Percentiles rank a stretch among this genome's conserved stretches.
Evolutionary conservation across 768 basidiomycete species (phyloP).

Genomic region (Kwoniella sp.): DNA sequence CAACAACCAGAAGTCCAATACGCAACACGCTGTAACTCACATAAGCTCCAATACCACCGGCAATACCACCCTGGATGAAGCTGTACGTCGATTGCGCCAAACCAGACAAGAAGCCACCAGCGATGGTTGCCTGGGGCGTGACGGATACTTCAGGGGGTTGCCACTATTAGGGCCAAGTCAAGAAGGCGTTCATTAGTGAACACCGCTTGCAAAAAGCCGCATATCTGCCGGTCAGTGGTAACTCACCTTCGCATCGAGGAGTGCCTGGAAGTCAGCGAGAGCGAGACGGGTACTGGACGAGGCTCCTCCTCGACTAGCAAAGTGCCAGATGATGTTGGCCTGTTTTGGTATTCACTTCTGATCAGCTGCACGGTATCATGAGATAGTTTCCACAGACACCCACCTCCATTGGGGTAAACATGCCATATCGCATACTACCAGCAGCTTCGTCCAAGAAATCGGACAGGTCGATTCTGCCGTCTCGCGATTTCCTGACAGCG

Average conservation of each 20-base stretch:
- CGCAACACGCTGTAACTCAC: constrained; percentile 57
- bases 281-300: constrained; percentile 67
- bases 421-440: constrained; percentile 82
- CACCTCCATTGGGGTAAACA: constrained; percentile 98
- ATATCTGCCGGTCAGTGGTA: too few relatives aligned
- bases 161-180: constrained; percentile 35
- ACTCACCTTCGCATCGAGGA: constrained; percentile 74
- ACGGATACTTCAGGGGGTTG: constrained; percentile 44
- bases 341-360: too few relatives aligned
- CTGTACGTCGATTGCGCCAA: constrained; percentile 76
- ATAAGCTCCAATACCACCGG: constrained; percentile 94
- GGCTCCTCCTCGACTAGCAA: constrained; percentile 77
- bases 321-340: constrained; percentile 87
- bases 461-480: constrained; percentile 92
- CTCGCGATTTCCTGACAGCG: constrained; percentile 84
- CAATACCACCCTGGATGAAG: constrained; percentile 82
- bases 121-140: constrained; percentile 18
- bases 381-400: constrained; percentile 44
- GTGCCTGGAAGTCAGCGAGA: constrained; percentile 84
- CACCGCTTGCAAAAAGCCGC: too few relatives aligned
- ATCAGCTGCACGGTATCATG: too few relatives aligned
- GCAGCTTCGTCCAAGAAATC: constrained; percentile 92
- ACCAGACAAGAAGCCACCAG: constrained; percentile 59
- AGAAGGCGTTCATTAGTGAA: too few relatives aligned
- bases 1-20: too few relatives aligned